These are phyloP conservation scores for Exophiala lecanii-corni DNA, from an alignment of 2,329 filamentous ascomycete genomes.

Conservation along the genomic window DNA sequence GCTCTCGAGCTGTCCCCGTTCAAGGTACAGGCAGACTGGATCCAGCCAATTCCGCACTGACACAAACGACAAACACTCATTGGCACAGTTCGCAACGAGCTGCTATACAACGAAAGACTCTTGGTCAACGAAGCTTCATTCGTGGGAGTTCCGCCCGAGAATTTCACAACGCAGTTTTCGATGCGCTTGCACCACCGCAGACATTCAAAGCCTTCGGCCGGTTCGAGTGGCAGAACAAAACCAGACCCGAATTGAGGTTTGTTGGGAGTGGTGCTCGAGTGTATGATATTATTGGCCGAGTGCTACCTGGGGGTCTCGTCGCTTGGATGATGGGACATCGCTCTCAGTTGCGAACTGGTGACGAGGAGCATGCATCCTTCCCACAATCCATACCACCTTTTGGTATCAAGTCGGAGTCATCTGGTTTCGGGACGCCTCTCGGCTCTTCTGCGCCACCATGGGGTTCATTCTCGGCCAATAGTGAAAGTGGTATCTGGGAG, in stretches of 20 bases:
- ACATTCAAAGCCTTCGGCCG: constrained; percentile 43
- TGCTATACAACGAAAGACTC: constrained; percentile 30
- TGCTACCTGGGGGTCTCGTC: constrained; percentile 72
- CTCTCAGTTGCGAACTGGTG: constrained; percentile 42
- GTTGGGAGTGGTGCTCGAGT: constrained; percentile 79
- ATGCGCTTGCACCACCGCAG: constrained; percentile 63
- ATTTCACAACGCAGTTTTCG: constrained; percentile 83
- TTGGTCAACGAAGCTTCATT: constrained; percentile 34
- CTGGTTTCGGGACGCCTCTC: not conserved
- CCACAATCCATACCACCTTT: constrained; percentile 9
- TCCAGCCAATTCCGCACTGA: constrained; percentile 25
- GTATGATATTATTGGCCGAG: constrained; percentile 80
- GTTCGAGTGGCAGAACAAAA: constrained; percentile 38
- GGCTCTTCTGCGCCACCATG: constrained; percentile 2
- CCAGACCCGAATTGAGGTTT: constrained; percentile 57
- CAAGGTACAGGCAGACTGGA: constrained; percentile 38
- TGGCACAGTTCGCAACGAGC: constrained; percentile 29
- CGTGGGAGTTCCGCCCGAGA: constrained; percentile 69
- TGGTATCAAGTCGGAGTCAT: constrained; percentile 7
- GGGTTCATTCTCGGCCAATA: constrained; percentile 11
- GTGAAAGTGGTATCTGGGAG: constrained; percentile 27
- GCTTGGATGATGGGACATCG: constrained; percentile 88
- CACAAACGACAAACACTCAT: constrained; percentile 10
- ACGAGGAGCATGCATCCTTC: constrained; percentile 22
- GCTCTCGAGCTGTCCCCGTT: constrained; percentile 51